phyloP scores from a whole-genome alignment of 176 grass and related monocot genomes.

The barley (Hordeum vulgare) region MorexV3_pseudomolecules_assembly NC_058520.1:50070486-50070985 shows the following conservation, averaged over 20 bases:
- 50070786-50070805: background rate
- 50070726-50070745: background rate
- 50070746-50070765: background rate
- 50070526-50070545: background rate
- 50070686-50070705: background rate
- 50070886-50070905: too few relatives aligned
- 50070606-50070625: background rate
- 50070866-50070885: too few relatives aligned
- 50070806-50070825: background rate
- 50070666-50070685: background rate
- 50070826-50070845: too few relatives aligned
- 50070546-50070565: background rate
- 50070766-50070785: background rate
- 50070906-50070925: background rate
- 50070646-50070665: background rate
- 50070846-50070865: too few relatives aligned
- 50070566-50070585: background rate
- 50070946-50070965: background rate
- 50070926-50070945: background rate
- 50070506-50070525: conserved; percentile 18
- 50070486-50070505: background rate
- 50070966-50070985: background rate
- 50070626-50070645: background rate
- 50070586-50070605: too few relatives aligned
- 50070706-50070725: background rate